These are phyloP conservation scores for Schwanniomyces vanrijiae DNA, from an alignment of 805 yeast species.

Conservation along the genomic window DNA sequence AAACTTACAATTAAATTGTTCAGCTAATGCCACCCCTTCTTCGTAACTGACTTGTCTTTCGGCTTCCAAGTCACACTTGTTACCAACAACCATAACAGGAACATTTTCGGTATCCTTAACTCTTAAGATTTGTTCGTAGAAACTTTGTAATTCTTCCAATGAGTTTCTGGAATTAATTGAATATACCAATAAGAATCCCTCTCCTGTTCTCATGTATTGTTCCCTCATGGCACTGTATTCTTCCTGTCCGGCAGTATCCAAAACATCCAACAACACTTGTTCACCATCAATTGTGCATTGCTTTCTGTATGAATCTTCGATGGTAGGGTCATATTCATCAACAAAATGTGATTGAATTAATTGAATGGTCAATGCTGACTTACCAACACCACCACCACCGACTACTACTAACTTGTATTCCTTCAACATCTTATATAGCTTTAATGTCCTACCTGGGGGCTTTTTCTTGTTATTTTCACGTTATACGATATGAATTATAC, in stretches of 20 bases:
- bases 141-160: constrained; percentile 79
- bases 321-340: constrained; percentile 97
- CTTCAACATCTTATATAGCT: constrained; percentile 41
- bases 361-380: constrained; percentile 93
- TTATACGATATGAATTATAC: not conserved
- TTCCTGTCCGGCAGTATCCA: constrained; percentile 98
- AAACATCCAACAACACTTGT: constrained; percentile 74
- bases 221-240: constrained; percentile 86
- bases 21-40: constrained; percentile 64
- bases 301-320: constrained; percentile 89
- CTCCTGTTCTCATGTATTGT: constrained; percentile 94
- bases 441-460: not conserved
- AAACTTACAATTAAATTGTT: constrained; percentile 67
- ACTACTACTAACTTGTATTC: constrained; percentile 94
- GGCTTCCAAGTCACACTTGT: constrained; percentile 72
- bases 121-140: constrained; percentile 73
- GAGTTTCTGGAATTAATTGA: constrained; percentile 83
- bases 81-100: constrained; percentile 80
- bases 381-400: constrained; percentile 99
- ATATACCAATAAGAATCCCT: constrained; percentile 88
- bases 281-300: constrained; percentile 82
- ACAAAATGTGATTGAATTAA: constrained; percentile 93
- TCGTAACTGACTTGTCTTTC: constrained; percentile 73
- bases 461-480: not conserved
- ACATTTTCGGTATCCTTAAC: constrained; percentile 74